Percentiles rank a stretch among this genome's conserved stretches.
Evolutionary conservation across 108 stramenopile species (phyloP).

Genomic region (Nannochloropsis salina): DNA sequence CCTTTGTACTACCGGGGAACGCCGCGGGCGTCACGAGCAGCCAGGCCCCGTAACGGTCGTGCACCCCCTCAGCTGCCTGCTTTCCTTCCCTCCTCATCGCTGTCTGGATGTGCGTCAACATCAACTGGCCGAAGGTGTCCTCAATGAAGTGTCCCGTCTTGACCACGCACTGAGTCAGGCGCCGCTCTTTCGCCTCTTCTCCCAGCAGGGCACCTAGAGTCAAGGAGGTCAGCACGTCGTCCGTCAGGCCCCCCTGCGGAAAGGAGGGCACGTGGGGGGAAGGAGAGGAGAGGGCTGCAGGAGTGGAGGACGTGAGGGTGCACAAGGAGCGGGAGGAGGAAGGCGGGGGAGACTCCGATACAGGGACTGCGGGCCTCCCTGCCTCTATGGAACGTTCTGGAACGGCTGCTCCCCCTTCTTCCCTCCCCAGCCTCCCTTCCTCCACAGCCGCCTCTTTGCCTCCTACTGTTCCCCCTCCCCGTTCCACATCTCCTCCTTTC

Average conservation of each 20-base stretch:
- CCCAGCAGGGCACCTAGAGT: background rate
- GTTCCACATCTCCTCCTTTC: background rate
- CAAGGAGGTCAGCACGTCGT: background rate
- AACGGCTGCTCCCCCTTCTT: too few relatives aligned
- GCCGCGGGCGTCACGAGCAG: background rate
- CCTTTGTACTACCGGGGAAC: too few relatives aligned
- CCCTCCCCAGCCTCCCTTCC: background rate
- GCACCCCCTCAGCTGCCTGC: background rate
- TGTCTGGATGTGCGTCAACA: background rate
- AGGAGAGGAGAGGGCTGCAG: background rate
- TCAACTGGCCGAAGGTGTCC: background rate
- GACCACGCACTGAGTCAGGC: background rate
- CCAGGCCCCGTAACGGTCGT: background rate
- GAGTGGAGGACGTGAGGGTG: background rate
- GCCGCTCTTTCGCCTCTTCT: background rate
- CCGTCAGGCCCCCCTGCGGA: background rate
- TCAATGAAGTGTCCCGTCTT: background rate
- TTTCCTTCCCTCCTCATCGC: background rate
- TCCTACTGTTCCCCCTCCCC: background rate
- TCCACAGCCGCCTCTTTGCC: too few relatives aligned
- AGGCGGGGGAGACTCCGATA: too few relatives aligned
- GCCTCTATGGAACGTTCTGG: too few relatives aligned
- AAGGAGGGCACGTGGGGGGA: background rate
- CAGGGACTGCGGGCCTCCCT: too few relatives aligned
- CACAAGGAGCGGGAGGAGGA: too few relatives aligned